phyloP scores from a whole-genome alignment of 768 basidiomycete genomes.

The Gyrodon lividus region DNA sequence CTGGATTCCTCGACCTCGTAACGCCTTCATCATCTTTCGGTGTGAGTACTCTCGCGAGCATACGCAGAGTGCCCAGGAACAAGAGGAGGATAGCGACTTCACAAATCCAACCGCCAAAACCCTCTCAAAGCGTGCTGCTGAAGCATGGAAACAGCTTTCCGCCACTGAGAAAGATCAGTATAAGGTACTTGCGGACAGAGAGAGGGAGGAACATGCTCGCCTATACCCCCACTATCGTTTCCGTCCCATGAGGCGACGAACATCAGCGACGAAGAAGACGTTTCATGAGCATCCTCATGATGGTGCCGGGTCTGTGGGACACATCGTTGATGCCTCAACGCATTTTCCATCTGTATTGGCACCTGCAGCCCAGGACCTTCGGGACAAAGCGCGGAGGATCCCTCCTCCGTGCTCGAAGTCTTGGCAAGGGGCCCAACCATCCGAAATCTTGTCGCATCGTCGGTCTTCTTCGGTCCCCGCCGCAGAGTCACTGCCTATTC shows the following conservation, averaged over 20 bases:
- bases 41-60: constrained; percentile 58
- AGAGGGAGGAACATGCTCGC: constrained; percentile 55
- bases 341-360: constrained; percentile 18
- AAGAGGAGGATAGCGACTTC: constrained; percentile 25
- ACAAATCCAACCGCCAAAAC: constrained; percentile 41
- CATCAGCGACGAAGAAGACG: constrained; percentile 17
- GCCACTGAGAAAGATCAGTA: constrained; percentile 47
- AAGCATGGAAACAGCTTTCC: constrained; percentile 67
- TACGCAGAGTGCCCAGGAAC: constrained; percentile 35
- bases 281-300: constrained; percentile 13
- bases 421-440: neutral
- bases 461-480: constrained; percentile 11
- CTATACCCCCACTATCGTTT: constrained; percentile 64
- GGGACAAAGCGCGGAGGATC: neutral
- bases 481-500: neutral
- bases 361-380: constrained; percentile 1
- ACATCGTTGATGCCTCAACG: neutral
- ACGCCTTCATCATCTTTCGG: constrained; percentile 73
- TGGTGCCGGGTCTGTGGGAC: constrained; percentile 5
- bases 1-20: constrained; percentile 68
- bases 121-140: constrained; percentile 75
- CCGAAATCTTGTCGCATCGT: neutral
- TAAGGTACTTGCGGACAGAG: constrained; percentile 51
- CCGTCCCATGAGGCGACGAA: constrained; percentile 48
- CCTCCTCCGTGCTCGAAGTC: neutral